Conservation (phyloP, 2,329 filamentous ascomycete species). For the Cadophora sp. region DNA sequence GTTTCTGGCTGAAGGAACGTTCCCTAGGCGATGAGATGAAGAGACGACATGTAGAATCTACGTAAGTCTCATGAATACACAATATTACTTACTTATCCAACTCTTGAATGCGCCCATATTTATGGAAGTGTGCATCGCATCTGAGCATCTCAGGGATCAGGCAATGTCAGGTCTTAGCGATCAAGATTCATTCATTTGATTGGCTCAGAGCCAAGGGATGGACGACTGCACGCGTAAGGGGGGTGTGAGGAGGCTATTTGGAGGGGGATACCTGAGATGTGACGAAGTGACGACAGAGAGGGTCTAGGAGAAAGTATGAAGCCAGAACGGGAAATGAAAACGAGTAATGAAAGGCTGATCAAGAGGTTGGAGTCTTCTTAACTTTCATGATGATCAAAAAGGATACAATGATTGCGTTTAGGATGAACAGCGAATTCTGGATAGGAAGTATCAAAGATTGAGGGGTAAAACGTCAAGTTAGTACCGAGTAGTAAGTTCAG, state of each 20-base stretch:
- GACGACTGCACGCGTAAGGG: constrained; percentile 3
- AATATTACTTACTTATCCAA: not conserved
- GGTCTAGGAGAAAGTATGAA: not conserved
- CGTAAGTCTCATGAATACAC: not conserved
- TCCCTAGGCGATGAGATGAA: not conserved
- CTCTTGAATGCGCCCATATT: not conserved
- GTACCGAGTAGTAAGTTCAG: not conserved
- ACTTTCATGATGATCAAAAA: not conserved
- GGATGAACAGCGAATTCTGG: not conserved
- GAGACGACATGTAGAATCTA: not conserved
- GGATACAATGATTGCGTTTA: not conserved
- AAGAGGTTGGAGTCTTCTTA: not conserved
- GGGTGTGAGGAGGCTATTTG: constrained; percentile 2
- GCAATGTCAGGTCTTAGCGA: constrained; percentile 4
- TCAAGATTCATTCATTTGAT: not conserved
- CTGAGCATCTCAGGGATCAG: not conserved
- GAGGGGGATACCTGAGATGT: not conserved
- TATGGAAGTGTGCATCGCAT: constrained; percentile 7
- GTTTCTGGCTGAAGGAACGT: not conserved
- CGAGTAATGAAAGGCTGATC: constrained; percentile 1
- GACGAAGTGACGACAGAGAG: constrained; percentile 8
- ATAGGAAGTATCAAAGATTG: not conserved
- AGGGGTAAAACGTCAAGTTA: not conserved
- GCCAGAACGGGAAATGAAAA: not conserved
- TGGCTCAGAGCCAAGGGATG: not conserved